phyloP scores from a whole-genome alignment of 805 yeast species.

The Ascoidea tarda region DNA sequence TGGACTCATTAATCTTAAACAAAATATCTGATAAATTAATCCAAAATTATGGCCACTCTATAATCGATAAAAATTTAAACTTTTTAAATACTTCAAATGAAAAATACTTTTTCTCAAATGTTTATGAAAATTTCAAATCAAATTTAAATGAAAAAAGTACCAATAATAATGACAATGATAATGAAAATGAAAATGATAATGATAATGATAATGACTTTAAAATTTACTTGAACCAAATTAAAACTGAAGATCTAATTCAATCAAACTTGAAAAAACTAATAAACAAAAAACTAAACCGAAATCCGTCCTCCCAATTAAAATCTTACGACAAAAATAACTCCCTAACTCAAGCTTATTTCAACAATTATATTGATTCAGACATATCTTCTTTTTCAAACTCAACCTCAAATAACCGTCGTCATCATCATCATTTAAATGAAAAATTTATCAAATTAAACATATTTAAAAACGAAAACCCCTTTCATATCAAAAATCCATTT shows the following conservation, averaged over 20 bases:
- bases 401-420: no score
- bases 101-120: conserved; percentile 5
- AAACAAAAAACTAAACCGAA: conserved; percentile 1
- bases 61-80: neutral
- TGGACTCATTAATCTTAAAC: conserved; percentile 5
- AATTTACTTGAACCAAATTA: neutral
- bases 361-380: neutral
- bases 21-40: conserved; percentile 5
- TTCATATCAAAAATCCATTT: no score
- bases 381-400: neutral
- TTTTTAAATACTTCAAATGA: conserved; percentile 1
- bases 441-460: no score
- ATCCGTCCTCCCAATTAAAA: conserved; percentile 2
- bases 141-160: neutral
- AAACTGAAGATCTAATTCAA: neutral
- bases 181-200: conserved; percentile 3
- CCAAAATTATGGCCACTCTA: conserved; percentile 3
- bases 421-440: no score
- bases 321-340: neutral
- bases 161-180: neutral
- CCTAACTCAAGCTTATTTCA: neutral
- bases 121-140: conserved; percentile 4
- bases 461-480: no score
- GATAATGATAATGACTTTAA: conserved; percentile 3
- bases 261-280: conserved; percentile 2